Base-by-base conservation (phyloP, 192 early-diverging fungal genomes). In the Coemansia reversa region DNA sequence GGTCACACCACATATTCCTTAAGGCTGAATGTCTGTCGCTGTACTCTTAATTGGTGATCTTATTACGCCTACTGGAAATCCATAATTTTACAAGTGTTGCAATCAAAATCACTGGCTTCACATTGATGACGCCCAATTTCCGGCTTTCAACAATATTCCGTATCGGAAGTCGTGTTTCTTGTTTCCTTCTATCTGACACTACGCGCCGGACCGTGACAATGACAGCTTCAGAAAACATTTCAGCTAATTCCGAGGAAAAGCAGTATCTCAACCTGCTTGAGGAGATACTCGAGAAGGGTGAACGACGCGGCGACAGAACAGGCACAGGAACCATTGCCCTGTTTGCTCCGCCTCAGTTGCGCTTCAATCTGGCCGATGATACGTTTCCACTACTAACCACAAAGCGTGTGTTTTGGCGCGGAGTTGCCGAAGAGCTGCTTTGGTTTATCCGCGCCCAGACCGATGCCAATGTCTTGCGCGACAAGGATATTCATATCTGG, bases 391-490 rank as follows among this genome's bases (percentile, higher is more conserved):
- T 97, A 27, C 81, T 99, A 22, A 98, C 97, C 5, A 96, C 96
- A 11, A 99, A 99, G 75, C 88, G 93, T 49, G 95, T 98, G 3
- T 93, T 94, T 63, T 89, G 90, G 61, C 88, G 96, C 33, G 89
- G 88, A 5, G 92, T 99, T 0, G 86, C 90, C 28, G 97, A 99
- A 69, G 97, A 99, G 65, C 83, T 99, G 1, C 83, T 97, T 42
- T 99, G 94, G 91, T 99, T 99, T 76, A 86, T 99, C 16, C 86
- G 89, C 32, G 97, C 90, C 7, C 89, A 92, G 30, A 98, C 96
- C 19, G 91, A 96, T 63, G 84, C 86, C 14, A 80, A 80, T 12
- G 75, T 91, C n/a, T 75, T 99, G 28, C 76, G 83, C 48, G 89
- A 86, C 32, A 93, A 87, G 84, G 84, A 82, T 52, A 72, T 93